Conservation (phyloP, 73 alveolate species). For the Breviolum minutum region DNA sequence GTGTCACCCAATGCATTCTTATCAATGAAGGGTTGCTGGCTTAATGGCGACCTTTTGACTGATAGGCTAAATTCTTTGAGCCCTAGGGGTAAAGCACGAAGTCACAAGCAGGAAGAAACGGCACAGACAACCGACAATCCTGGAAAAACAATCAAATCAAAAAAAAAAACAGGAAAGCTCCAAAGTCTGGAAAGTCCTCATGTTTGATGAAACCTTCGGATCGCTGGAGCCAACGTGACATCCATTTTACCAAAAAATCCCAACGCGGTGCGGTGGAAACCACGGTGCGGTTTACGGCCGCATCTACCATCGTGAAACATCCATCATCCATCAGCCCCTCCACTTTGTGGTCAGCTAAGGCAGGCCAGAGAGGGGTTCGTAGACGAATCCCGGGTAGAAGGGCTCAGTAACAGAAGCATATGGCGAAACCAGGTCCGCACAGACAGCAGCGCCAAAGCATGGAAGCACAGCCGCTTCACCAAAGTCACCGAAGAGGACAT, state of each 20-base stretch:
- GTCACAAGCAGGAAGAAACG: too few species aligned
- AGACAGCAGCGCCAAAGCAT: slow-evolving; percentile 20
- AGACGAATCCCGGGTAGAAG: not conserved
- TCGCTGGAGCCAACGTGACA: too few species aligned
- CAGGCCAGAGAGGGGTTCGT: slow-evolving; percentile 24
- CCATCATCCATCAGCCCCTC: not conserved
- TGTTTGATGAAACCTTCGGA: not conserved
- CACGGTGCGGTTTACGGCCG: not conserved
- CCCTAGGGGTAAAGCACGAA: not conserved
- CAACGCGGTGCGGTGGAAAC: not conserved
- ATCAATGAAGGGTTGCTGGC: not conserved
- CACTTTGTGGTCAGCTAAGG: not conserved
- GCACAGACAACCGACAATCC: not conserved
- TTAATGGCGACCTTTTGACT: not conserved
- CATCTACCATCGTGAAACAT: not conserved
- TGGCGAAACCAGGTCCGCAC: slow-evolving; percentile 19
- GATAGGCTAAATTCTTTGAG: not conserved
- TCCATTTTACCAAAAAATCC: slow-evolving; percentile 9
- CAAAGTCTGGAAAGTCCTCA: not conserved
- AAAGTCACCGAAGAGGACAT: slow-evolving; percentile 52
- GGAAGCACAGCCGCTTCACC: slow-evolving; percentile 45
- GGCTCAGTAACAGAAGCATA: slow-evolving; percentile 17
- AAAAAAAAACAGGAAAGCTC: not conserved
- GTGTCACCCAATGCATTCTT: too few species aligned
- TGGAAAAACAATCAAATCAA: not conserved